Evolutionary conservation across 2,329 filamentous ascomycete genomes (phyloP), one percentile per base, ranked within the genome.

Genomic region (Mycosphaerella arachidis): DNA sequence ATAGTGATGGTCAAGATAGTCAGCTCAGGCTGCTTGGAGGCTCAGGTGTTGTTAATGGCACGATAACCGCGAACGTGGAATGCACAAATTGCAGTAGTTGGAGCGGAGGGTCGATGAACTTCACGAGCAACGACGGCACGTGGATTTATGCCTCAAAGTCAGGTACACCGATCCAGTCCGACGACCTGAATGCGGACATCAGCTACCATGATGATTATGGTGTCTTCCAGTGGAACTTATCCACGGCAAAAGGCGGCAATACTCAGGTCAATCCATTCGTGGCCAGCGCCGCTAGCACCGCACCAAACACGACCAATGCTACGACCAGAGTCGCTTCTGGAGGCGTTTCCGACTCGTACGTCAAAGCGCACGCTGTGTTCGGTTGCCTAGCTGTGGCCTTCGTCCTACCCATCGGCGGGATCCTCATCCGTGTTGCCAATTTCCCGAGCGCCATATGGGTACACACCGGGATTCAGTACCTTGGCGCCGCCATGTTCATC

Each of bases 21-120:
- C 63, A 80, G 57, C 72, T 82, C 9, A 78, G 75, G 6, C 67
- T 85, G 4, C 73, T 86, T 0, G 80, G 78, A 50, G 83, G 83
- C 6, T 81, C 79, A 3, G 82, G 82, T 1, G 79, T 85, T 4
- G 67, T 72, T 1, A 74, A 81, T 63, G 79, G 79, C 13, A 73
- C 75, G 9, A 82, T 85, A 79, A 77, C 77, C 29, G 83, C 82
- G 8, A 85, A 85, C 67, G 75, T 86, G 20, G 77, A 73, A 64
- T 85, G 83, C 77, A 73, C 60, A 27, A 82, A 78, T 58, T 85
- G 83, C 67, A 69, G 78, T 45, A 77, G 71, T 55, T 85, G 82
- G 82, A 72, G 70, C 31, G 81, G 81, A 8, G 81, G 82, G 4
- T 74, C 70, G 27, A 82, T 83, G 76, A 75, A 79, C 63, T 79